Percentiles rank a stretch among this genome's conserved stretches.
Conservation (phyloP, 1,284 basidiomycete species). For the Irpex sp. region DNA sequence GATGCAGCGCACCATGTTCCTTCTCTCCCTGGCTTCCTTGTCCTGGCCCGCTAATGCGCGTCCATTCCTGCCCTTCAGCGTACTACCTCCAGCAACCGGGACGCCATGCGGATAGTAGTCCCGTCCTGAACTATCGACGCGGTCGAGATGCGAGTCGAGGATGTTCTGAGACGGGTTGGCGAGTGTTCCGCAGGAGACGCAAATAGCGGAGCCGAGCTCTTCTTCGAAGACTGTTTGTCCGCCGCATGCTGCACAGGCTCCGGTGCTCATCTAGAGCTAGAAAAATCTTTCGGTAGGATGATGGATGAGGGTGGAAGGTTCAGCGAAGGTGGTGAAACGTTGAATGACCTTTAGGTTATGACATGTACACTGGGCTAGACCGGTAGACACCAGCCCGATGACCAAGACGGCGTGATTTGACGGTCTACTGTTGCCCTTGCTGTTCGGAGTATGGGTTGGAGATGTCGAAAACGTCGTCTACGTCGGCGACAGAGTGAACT, state of each 20-base stretch:
- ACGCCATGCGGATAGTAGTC: slow-evolving; percentile 18
- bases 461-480: not conserved
- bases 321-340: not conserved
- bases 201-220: slow-evolving; percentile 54
- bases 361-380: not conserved
- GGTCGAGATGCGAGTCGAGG: slow-evolving; percentile 42
- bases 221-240: slow-evolving; percentile 48
- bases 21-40: slow-evolving; percentile 52
- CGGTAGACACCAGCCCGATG: not conserved
- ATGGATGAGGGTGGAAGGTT: not conserved
- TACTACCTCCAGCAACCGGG: slow-evolving; percentile 21
- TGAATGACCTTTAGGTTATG: not conserved
- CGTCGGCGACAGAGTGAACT: not conserved
- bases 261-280: slow-evolving; percentile 21
- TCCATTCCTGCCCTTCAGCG: slow-evolving; percentile 43
- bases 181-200: slow-evolving; percentile 61
- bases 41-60: slow-evolving; percentile 59
- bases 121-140: slow-evolving; percentile 23
- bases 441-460: not conserved
- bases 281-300: not conserved
- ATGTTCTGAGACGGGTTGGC: slow-evolving; percentile 52
- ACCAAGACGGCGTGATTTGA: not conserved
- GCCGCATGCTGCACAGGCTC: slow-evolving; percentile 47
- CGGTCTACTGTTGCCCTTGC: not conserved
- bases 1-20: slow-evolving; percentile 45